Evolutionary conservation across 345 rosid genomes (phyloP), one percentile per base, ranked within the genome.

Genomic region (Laguncularia racemosa): DNA sequence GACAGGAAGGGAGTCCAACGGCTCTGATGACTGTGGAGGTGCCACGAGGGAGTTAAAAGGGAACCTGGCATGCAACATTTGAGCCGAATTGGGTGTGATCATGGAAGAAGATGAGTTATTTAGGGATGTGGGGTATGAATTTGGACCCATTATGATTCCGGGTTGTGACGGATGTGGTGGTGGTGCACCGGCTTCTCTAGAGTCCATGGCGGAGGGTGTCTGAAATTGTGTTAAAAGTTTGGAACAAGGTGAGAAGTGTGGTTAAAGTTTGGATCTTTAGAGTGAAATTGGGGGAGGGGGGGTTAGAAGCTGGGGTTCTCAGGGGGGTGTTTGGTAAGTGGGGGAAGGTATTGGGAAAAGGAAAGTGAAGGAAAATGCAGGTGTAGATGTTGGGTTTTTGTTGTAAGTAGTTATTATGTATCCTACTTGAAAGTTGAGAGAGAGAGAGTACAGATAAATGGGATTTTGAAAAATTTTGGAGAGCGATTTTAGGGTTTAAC

Each of bases 171-270:
- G 73, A 19, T 50, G 66, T 13, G 46, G 59, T 15, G 20, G 59
- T 20, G 20, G 59, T 20, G 44, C 44, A 14, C 57, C 46, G 23
- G 48, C 53, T 14, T 79, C 84, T 66, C 91, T 75, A 8, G 83
- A 63, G 58, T 84, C 89, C 89, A 83, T 83, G 4, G n/a, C n/a
- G n/a, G n/a, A n/a, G 16, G 46, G 20, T 43, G 23, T 11, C 17
- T 50, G 55, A 17, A 45, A 46, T 57, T n/a, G 14, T 56, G 45
- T 26, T 11, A 23, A n/a, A 62, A 33, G 33, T 44, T 10, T 52
- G 55, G 53, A 62, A 23, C 58, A 28, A 47, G 28, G 46, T 14
- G 49, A 6, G 56, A 18, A 17, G 26, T 45, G 26, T 16, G 15
- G 21, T 8, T 13, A 18, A 14, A 33, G 40, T 33, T 33, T 4